Conservation (phyloP, 441 rosid genomes). For the Corymbia calophylla region DNA sequence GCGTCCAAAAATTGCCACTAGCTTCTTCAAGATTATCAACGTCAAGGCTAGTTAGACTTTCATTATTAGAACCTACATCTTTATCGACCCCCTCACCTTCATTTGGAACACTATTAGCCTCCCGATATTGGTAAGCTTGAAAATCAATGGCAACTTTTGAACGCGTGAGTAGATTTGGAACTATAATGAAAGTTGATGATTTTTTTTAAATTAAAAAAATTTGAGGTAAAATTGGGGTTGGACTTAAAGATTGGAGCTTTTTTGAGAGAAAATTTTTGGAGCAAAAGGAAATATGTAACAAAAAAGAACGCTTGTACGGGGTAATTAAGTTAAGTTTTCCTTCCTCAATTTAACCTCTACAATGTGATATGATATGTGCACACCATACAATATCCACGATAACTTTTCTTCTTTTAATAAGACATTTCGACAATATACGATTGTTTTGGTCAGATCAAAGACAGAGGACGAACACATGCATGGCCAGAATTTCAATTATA, state of each 20-base stretch:
- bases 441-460: background rate
- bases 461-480: background rate
- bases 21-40: background rate
- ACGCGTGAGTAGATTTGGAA: background rate
- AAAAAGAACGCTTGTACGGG: background rate
- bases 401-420: background rate
- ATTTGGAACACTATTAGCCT: background rate
- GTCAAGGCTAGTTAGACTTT: background rate
- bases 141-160: background rate
- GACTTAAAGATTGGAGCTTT: background rate
- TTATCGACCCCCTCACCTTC: background rate
- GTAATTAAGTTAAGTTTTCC: background rate
- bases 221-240: background rate
- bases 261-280: background rate
- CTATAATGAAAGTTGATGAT: background rate
- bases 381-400: background rate
- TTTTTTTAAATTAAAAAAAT: no score
- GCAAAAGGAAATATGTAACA: background rate
- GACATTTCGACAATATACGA: background rate
- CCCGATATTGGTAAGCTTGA: background rate
- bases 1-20: background rate
- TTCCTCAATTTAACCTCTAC: no score
- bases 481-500: background rate
- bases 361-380: background rate
- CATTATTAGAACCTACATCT: background rate